Base-by-base conservation (phyloP, 1,284 basidiomycete species). In the Phellinidium pouzarii region DNA sequence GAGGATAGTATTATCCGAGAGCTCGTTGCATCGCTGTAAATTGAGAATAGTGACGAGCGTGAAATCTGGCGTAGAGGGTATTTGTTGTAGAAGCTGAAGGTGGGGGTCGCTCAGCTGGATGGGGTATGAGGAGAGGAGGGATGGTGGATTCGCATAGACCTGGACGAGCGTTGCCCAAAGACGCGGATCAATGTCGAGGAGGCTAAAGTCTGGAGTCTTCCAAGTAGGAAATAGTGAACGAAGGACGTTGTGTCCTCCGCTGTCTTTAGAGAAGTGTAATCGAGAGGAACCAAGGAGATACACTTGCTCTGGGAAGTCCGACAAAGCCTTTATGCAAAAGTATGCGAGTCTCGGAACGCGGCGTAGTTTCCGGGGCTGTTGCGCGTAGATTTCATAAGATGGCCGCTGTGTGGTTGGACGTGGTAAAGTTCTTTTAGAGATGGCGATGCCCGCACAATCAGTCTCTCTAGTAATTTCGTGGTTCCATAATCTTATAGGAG, bases 141-240 rank as follows among this genome's bases (percentile, higher is more conserved):
- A 44, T 0, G 85, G 84, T 5, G 85, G 69, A 19, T 68, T 62
- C 49, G 72, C 64, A 59, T 78, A 83, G 36, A 84, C 59, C 59
- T 86, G 85, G 3, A 76, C 67, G 25, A 88, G 53, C 9, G 73
- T 67, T 0, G 75, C 78, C 83, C 84, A 87, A 9, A 85, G 65
- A 9, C 73, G 69, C 0, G 84, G 82, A 59, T 84, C 77, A 3
- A 75, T 61, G 0, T 55, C 46, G 19, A 65, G 59, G 52, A 65
- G 48, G 53, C 66, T 60, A 52, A 71, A 64, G 41, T 64, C 61
- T n/a, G 49, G 34, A 12, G 48, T 55, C 36, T 23, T 9, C 26
- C 47, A 57, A 22, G 40, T 60, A 46, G 69, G 64, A 42, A 75
- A 61, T 53, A 75, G 63, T 4, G 69, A 62, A 11, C 63, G 66